A percentile compares a stretch with the other conserved stretches of the same genome.
These are phyloP conservation scores for Seminavis robusta DNA, from an alignment of 108 stramenopile species.

Conservation along the genomic window DNA sequence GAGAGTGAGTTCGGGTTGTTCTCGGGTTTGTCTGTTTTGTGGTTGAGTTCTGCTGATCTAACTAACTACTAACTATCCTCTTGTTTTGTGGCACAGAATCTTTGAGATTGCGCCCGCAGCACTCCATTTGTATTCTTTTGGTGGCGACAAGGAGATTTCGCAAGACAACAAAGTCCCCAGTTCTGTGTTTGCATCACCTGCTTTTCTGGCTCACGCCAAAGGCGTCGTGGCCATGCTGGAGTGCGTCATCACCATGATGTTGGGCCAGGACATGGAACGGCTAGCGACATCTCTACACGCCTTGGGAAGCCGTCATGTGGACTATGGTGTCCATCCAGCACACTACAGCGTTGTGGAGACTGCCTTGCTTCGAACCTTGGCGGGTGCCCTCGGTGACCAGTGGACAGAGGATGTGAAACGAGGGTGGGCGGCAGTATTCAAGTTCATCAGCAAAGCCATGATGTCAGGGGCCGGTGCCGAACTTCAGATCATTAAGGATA, in stretches of 20 bases:
- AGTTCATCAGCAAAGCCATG: slow-evolving; percentile 8
- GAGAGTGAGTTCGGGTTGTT: slow-evolving; percentile 11
- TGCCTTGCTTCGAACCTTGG: slow-evolving; percentile 10
- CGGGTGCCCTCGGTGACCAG: slow-evolving; percentile 1
- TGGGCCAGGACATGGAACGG: not conserved
- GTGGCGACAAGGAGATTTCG: not conserved
- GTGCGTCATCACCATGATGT: slow-evolving; percentile 1
- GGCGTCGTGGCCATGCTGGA: slow-evolving; percentile 4
- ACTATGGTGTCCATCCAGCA: slow-evolving; percentile 11
- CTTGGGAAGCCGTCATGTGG: slow-evolving; percentile 5
- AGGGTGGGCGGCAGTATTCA: slow-evolving; percentile 12
- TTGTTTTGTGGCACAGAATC: slow-evolving; percentile 2
- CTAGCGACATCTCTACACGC: not conserved
- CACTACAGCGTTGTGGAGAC: slow-evolving; percentile 10
- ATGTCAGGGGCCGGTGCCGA: slow-evolving; percentile 6
- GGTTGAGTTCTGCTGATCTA: not conserved
- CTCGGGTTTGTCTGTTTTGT: not conserved
- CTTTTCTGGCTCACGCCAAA: slow-evolving; percentile 4
- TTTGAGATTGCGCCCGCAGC: slow-evolving; percentile 11
- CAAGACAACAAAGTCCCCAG: not conserved
- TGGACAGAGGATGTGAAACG: not conserved
- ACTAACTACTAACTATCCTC: not conserved
- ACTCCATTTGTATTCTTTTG: slow-evolving; percentile 2
- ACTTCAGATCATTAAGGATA: slow-evolving; percentile 2
- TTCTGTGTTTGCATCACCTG: not conserved